These are phyloP conservation scores for Beauveria medogensis DNA, from an alignment of 2,329 filamentous ascomycete genomes.

Conservation along the genomic window DNA sequence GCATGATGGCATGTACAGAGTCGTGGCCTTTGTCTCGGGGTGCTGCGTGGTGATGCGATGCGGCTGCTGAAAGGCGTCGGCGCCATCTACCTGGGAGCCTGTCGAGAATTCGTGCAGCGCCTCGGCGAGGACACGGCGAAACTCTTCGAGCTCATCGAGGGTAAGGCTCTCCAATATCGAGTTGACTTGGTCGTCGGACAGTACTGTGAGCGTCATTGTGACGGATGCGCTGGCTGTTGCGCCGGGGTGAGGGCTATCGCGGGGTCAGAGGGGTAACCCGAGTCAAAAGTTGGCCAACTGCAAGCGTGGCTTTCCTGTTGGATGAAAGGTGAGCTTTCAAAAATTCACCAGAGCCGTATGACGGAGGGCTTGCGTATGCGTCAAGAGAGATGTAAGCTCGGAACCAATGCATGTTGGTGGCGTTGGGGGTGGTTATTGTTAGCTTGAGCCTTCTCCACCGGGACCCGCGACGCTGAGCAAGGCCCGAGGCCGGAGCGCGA, in stretches of 20 bases:
- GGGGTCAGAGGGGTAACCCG: conserved; percentile 2
- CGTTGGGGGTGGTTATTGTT: not conserved
- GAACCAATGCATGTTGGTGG: not conserved
- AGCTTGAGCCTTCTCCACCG: not conserved
- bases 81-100: conserved; percentile 35
- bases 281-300: not conserved
- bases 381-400: not conserved
- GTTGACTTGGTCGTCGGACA: conserved; percentile 50
- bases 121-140: conserved; percentile 39
- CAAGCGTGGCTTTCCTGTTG: not conserved
- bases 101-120: conserved; percentile 57
- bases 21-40: conserved; percentile 44
- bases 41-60: conserved; percentile 42
- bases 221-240: conserved; percentile 1
- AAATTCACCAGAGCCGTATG: not conserved
- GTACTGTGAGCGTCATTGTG: conserved; percentile 49
- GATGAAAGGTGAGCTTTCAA: not conserved
- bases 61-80: conserved; percentile 46
- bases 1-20: conserved; percentile 67
- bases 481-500: not conserved
- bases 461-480: not conserved
- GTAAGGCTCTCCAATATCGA: conserved; percentile 45
- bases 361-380: not conserved
- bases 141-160: conserved; percentile 41
- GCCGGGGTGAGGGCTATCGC: not conserved